Conservation (phyloP, 495 filamentous ascomycete species). For the Filosporella fistucella region DNA sequence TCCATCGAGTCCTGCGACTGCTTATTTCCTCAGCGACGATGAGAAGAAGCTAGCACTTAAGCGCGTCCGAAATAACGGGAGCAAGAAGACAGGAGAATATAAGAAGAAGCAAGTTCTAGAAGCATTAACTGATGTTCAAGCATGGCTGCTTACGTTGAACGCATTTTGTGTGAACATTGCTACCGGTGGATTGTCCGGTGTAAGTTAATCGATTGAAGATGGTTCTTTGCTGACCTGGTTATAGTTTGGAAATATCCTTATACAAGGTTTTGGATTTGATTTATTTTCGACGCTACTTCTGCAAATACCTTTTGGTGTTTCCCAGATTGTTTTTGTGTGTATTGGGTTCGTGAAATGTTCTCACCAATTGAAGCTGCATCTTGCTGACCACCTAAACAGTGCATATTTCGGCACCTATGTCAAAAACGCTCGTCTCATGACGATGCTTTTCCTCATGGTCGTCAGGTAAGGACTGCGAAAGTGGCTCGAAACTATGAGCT, state of each 20-base stretch:
- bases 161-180: conserved; percentile 4
- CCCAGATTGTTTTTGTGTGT: too few species aligned
- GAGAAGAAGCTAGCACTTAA: conserved; percentile 34
- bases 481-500: too few species aligned
- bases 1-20: conserved; percentile 26
- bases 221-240: background rate
- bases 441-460: background rate
- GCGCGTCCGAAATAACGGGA: conserved; percentile 11
- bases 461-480: too few species aligned
- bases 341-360: too few species aligned
- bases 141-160: background rate
- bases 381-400: background rate
- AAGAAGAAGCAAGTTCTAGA: conserved; percentile 24
- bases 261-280: background rate
- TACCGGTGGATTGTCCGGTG: conserved; percentile 1
- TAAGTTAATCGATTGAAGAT: background rate
- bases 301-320: conserved; percentile 1
- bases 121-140: conserved; percentile 22
- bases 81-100: conserved; percentile 23
- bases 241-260: conserved; percentile 3
- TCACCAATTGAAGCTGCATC: too few species aligned
- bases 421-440: background rate
- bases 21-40: conserved; percentile 30
- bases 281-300: background rate
- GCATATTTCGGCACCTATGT: background rate